Evolutionary conservation across 306 rosid genomes (phyloP).

Genomic region (Citrullus colocynthis): DNA sequence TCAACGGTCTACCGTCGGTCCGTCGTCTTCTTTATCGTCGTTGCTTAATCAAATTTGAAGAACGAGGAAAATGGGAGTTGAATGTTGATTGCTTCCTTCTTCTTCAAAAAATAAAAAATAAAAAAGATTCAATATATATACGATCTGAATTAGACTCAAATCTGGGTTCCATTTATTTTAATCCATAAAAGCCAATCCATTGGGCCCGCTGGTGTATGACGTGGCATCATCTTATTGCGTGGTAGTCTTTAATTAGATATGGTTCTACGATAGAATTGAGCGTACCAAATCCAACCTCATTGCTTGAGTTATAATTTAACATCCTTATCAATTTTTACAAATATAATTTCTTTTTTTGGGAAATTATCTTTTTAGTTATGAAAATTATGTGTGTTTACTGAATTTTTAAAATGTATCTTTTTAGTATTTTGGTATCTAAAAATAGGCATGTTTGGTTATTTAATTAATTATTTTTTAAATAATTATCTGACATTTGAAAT

Average conservation of each 20-base stretch:
- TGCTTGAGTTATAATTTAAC: background rate
- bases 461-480: too few species aligned
- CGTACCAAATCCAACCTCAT: background rate
- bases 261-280: background rate
- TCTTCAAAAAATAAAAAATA: background rate
- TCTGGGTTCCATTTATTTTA: background rate
- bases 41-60: background rate
- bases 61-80: background rate
- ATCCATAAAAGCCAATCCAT: background rate
- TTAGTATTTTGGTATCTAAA: too few species aligned
- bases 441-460: too few species aligned
- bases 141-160: background rate
- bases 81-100: background rate
- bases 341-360: too few species aligned
- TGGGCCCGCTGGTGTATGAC: background rate
- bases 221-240: background rate
- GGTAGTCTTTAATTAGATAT: background rate
- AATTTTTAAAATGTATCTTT: too few species aligned
- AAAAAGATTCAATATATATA: background rate
- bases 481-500: too few species aligned
- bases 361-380: too few species aligned
- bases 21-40: background rate
- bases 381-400: too few species aligned
- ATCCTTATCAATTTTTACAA: background rate
- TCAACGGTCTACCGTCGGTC: slow-evolving; percentile 23